phyloP scores from a whole-genome alignment of 768 basidiomycete species.

The Russula virescens region DNA sequence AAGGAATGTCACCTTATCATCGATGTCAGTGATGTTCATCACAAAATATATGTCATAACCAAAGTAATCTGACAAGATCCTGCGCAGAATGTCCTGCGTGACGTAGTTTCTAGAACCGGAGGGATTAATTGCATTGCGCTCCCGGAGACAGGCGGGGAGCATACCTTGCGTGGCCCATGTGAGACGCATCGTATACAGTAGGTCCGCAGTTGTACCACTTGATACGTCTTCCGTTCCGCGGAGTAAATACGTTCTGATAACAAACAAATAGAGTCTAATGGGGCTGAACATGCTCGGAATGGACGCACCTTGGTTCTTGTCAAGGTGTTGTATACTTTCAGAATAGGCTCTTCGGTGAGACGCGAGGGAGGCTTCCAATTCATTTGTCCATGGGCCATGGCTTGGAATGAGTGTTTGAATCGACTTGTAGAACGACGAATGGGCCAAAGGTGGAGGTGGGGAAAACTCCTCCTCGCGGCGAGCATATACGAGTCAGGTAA shows the following conservation, averaged over 20 bases:
- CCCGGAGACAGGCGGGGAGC: neutral
- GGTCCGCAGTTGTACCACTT: conserved; percentile 99
- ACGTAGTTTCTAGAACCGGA: conserved; percentile 76
- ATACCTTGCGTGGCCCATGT: conserved; percentile 98
- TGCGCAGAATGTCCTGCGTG: conserved; percentile 84
- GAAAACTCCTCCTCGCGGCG: neutral
- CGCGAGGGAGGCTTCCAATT: conserved; percentile 46
- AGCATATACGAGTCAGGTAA: conserved; percentile 11
- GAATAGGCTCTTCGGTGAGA: conserved; percentile 50
- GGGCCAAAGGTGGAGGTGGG: neutral
- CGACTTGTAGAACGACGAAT: neutral
- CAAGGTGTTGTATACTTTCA: conserved; percentile 89
- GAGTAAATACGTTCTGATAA: conserved; percentile 68
- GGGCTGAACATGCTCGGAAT: conserved; percentile 8
- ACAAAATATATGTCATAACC: conserved; percentile 97
- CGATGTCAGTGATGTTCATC: conserved; percentile 99
- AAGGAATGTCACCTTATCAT: conserved; percentile 73
- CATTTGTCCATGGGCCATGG: conserved; percentile 59
- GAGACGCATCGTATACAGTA: conserved; percentile 96
- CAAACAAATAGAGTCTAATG: neutral
- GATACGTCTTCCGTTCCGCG: conserved; percentile 62
- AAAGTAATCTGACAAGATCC: conserved; percentile 93
- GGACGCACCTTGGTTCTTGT: conserved; percentile 75
- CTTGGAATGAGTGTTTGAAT: neutral
- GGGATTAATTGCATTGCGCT: neutral